Conservation (phyloP, 345 rosid genomes). For the Arabidopsis thaliana region DNA sequence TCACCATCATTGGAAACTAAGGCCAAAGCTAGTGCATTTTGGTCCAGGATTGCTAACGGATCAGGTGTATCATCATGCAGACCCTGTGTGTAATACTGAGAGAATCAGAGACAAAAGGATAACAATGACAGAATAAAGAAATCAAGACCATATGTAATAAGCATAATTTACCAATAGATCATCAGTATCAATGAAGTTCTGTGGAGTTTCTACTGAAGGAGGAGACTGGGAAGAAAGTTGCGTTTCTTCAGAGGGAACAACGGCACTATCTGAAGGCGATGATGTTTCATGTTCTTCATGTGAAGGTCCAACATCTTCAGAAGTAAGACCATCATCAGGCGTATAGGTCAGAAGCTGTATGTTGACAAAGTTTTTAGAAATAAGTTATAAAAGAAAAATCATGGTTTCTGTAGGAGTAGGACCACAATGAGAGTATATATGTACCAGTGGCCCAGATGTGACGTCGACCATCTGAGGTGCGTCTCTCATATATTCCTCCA, state of each 20-base stretch:
- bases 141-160: conserved; percentile 8
- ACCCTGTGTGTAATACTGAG: conserved; percentile 54
- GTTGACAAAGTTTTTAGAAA: conserved; percentile 7
- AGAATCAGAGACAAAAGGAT: conserved; percentile 1
- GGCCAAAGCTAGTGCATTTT: conserved; percentile 82
- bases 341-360: conserved; percentile 82
- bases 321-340: conserved; percentile 63
- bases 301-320: conserved; percentile 55
- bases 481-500: conserved; percentile 48
- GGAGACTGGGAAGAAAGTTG: conserved; percentile 52
- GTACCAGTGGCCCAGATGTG: conserved; percentile 67
- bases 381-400: not conserved
- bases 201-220: conserved; percentile 55
- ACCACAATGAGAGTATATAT: conserved; percentile 38
- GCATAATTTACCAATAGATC: conserved; percentile 75
- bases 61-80: conserved; percentile 51
- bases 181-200: conserved; percentile 64
- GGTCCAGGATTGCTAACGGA: conserved; percentile 73
- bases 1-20: conserved; percentile 67
- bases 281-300: conserved; percentile 66
- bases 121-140: conserved; percentile 3
- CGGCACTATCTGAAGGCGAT: conserved; percentile 53
- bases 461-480: conserved; percentile 47
- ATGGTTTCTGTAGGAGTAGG: conserved; percentile 6
- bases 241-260: conserved; percentile 53